Evolutionary conservation across 2,329 filamentous ascomycete genomes (phyloP).

Genomic region (Parafenestella ontariensis): DNA sequence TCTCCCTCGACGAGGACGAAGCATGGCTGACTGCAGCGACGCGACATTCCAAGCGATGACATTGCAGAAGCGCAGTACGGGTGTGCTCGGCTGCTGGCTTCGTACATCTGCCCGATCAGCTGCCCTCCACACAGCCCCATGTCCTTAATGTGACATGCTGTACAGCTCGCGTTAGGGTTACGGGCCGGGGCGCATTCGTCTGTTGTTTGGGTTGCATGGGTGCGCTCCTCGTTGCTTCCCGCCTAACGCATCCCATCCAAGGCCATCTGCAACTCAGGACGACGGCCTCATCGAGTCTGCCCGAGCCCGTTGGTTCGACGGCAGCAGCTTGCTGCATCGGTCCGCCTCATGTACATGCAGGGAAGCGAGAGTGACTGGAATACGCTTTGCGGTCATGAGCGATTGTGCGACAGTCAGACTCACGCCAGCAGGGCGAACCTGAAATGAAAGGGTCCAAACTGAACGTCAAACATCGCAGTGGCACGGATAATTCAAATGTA

Average conservation of each 20-base stretch:
- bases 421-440: constrained; percentile 13
- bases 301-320: constrained; percentile 23
- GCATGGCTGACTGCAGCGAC: constrained; percentile 23
- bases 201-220: constrained; percentile 31
- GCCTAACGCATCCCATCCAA: constrained; percentile 34
- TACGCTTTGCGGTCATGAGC: constrained; percentile 3
- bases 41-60: constrained; percentile 22
- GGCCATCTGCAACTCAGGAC: constrained; percentile 26
- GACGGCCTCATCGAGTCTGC: constrained; percentile 16
- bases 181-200: constrained; percentile 43
- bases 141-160: constrained; percentile 36
- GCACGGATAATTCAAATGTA: background rate
- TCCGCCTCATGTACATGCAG: constrained; percentile 21
- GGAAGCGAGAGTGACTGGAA: constrained; percentile 15
- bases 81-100: constrained; percentile 17
- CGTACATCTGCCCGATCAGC: constrained; percentile 23
- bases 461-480: background rate
- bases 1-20: constrained; percentile 4
- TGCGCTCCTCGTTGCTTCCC: constrained; percentile 30
- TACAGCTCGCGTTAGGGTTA: constrained; percentile 36
- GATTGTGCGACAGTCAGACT: constrained; percentile 13
- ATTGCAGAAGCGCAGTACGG: constrained; percentile 17
- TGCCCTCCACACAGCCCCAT: constrained; percentile 34
- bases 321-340: constrained; percentile 29
- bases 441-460: background rate